phyloP scores from a whole-genome alignment of 768 basidiomycete species.

The Clathrus columnatus region DNA sequence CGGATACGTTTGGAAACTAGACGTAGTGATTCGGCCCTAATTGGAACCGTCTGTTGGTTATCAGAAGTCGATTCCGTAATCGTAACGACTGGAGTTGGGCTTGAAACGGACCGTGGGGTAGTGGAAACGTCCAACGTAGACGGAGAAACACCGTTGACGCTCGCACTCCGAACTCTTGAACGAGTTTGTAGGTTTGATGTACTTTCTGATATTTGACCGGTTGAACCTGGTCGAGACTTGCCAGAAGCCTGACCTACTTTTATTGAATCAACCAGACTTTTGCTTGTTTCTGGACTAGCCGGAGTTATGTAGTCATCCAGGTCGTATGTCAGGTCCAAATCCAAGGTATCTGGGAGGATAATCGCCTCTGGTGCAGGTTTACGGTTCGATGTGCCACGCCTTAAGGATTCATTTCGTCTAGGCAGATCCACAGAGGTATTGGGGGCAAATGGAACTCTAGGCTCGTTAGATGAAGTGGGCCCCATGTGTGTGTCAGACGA shows the following conservation, averaged over 20 bases:
- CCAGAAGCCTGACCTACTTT: no score
- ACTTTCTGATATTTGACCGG: neutral
- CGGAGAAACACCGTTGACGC: neutral
- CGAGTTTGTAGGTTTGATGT: neutral
- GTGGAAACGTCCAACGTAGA: neutral
- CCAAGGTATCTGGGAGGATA: constrained; percentile 5
- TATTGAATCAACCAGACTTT: no score
- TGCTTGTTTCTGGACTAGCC: no score
- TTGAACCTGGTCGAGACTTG: constrained; percentile 1
- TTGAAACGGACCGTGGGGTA: neutral
- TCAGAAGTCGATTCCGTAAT: neutral
- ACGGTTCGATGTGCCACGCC: neutral
- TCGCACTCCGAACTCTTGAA: neutral
- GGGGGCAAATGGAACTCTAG: neutral
- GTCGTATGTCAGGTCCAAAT: constrained; percentile 1
- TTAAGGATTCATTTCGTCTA: constrained; percentile 1
- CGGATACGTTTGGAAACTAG: constrained; percentile 35
- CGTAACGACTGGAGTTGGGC: neutral
- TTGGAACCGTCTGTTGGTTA: neutral
- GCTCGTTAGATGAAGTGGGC: neutral
- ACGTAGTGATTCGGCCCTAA: constrained; percentile 33
- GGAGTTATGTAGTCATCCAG: neutral
- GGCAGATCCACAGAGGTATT: neutral
- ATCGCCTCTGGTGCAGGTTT: constrained; percentile 6
- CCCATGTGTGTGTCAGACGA: neutral